phyloP scores from a whole-genome alignment of 1,284 basidiomycete genomes.

The Ganoderma lingzhi region DNA sequence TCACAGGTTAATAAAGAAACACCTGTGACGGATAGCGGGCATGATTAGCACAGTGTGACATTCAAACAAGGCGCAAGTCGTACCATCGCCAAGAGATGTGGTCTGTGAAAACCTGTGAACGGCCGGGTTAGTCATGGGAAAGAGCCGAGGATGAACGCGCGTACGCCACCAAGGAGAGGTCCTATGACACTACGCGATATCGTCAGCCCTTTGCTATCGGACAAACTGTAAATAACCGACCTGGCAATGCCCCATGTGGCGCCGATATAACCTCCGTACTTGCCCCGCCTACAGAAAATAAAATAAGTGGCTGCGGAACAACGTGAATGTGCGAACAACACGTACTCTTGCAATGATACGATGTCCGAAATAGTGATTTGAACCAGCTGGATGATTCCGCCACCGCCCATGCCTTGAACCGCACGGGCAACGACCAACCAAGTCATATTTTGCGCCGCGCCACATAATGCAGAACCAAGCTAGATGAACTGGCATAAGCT shows the following conservation, averaged over 20 bases:
- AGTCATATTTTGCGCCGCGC: conserved; percentile 80
- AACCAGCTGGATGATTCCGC: conserved; percentile 72
- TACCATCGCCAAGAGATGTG: conserved; percentile 81
- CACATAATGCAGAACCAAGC: conserved; percentile 84
- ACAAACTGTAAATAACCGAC: conserved; percentile 37
- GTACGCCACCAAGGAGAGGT: conserved; percentile 77
- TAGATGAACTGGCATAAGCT: conserved; percentile 37
- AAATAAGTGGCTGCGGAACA: neutral
- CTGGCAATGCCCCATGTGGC: conserved; percentile 84
- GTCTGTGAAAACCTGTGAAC: conserved; percentile 65
- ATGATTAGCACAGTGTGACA: no score
- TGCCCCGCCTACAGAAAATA: conserved; percentile 63
- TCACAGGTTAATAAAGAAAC: conserved; percentile 80
- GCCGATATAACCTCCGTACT: conserved; percentile 77
- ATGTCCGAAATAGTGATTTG: conserved; percentile 86
- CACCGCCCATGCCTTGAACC: conserved; percentile 86
- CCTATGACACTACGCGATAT: conserved; percentile 67
- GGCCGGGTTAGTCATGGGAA: conserved; percentile 14
- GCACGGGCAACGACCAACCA: conserved; percentile 81
- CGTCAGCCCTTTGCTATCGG: conserved; percentile 14
- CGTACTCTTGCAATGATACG: conserved; percentile 77
- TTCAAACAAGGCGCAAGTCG: conserved; percentile 24
- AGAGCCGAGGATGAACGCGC: conserved; percentile 34
- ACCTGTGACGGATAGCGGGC: conserved; percentile 49
- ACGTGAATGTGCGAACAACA: conserved; percentile 20